Base-by-base conservation (phyloP, 352 stramenopile species). In the Phytophthora tubulina region DNA sequence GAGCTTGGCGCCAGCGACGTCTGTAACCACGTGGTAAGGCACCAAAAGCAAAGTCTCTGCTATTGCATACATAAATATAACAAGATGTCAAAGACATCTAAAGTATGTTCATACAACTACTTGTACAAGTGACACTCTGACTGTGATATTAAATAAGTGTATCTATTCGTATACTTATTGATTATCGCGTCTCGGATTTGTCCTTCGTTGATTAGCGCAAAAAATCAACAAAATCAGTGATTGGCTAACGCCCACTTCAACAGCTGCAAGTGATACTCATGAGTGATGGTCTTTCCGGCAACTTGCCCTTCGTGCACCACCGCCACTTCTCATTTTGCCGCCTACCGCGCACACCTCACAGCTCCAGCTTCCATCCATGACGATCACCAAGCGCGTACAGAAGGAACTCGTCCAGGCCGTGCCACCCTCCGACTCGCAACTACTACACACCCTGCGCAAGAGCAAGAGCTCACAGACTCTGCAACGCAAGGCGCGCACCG, bases 341-440 rank as follows among this genome's bases (percentile, higher is more conserved):
- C 46, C 42, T 30, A 5, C 21, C 21, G 14, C 51, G 39, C 42
- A 48, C 56, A 53, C 15, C 8, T 41, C 13, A 7, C 14, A n/a
- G 33, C 8, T 32, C 36, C 27, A 51, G 27, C 10, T 17, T 27
- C 14, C 17, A n/a, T 4, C 38, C 44, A 86, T 86, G 79, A 86
- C 79, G 64, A 86, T 86, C 79, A 85, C 79, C 62, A 86, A 83
- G 65, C 79, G 79, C 64, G 79, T 86, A 17, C 79, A 86, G 52
- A 84, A 82, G 31, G 79, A 86, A 38, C 76, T 86, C 6, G 76
- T 83, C 39, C 76, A 82, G 53, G 74, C 79, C 13, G 79, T 78
- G 32, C 63, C 77, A 3, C 70, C 73, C 32, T 38, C 54, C 1
- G 73, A 80, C 53, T 57, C 31, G 9, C 56, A 76, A 30, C 46